These are phyloP conservation scores for Brasilioporus rufonigricans DNA, from an alignment of 768 basidiomycete genomes.

Conservation along the genomic window DNA sequence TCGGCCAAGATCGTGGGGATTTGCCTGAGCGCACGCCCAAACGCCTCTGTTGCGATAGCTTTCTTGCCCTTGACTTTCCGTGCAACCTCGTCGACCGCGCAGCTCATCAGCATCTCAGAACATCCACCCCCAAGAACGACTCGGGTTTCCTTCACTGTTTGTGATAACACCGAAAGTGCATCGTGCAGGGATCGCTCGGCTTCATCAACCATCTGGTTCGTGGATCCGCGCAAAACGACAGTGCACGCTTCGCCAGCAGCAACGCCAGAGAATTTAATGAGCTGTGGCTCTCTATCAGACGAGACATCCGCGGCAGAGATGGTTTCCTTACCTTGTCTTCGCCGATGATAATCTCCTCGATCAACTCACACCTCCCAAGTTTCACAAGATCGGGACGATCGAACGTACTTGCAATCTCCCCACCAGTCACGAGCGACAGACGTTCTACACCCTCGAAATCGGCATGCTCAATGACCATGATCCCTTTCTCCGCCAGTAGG, in stretches of 20 bases:
- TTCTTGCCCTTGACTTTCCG: conserved; percentile 89
- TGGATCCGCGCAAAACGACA: conserved; percentile 95
- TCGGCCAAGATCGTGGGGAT: conserved; percentile 97
- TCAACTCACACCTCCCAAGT: conserved; percentile 88
- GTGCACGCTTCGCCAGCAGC: conserved; percentile 98
- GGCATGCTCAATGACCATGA: conserved; percentile 96
- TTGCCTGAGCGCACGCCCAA: conserved; percentile 83
- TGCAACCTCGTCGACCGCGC: conserved; percentile 87
- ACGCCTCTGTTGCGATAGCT: conserved; percentile 92
- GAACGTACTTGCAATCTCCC: conserved; percentile 96
- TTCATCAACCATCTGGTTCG: conserved; percentile 98
- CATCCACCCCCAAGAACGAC: conserved; percentile 95
- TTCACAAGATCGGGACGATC: conserved; percentile 90
- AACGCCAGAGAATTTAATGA: conserved; percentile 99
- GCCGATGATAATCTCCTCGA: conserved; percentile 99
- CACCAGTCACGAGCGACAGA: conserved; percentile 92
- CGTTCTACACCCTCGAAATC: conserved; percentile 99
- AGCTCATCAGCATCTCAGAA: conserved; percentile 97
- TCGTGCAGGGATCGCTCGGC: conserved; percentile 98
- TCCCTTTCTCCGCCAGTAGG: conserved; percentile 89
- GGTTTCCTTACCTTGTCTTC: conserved; percentile 82
- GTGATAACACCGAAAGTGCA: conserved; percentile 94
- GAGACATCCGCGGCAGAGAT: not conserved
- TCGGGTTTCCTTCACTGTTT: conserved; percentile 96
- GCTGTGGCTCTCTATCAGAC: conserved; percentile 42